Percentiles rank a stretch among this genome's conserved stretches.
phyloP scores from a whole-genome alignment of 495 filamentous ascomycete genomes.

The Hypoxylon rickii region DNA sequence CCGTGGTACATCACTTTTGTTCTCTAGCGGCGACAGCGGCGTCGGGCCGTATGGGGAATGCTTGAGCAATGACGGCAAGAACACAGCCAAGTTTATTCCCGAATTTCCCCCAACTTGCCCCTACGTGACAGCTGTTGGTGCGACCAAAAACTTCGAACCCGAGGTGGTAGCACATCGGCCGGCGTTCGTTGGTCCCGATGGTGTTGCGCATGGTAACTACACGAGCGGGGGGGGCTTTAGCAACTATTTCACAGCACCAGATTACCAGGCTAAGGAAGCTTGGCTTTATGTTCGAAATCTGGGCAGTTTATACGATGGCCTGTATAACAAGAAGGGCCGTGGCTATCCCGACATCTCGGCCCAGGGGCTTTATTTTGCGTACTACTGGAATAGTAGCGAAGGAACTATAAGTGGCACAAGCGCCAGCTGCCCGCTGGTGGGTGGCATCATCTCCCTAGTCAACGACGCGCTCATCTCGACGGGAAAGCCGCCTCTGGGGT shows the following conservation, averaged over 20 bases:
- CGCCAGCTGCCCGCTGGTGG: constrained; percentile 65
- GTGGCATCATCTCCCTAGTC: constrained; percentile 66
- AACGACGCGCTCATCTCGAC: constrained; percentile 67
- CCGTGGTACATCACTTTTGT: constrained; percentile 76
- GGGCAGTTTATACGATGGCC: constrained; percentile 34
- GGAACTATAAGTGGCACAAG: constrained; percentile 62
- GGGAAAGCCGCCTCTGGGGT: constrained; percentile 64
- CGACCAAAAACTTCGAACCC: constrained; percentile 62
- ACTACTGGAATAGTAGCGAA: constrained; percentile 46
- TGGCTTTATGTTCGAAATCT: constrained; percentile 59
- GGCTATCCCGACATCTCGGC: constrained; percentile 76
- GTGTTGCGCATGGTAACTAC: constrained; percentile 35
- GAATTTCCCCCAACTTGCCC: constrained; percentile 74
- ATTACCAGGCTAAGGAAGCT: constrained; percentile 64
- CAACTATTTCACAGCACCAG: constrained; percentile 63
- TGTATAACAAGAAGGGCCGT: constrained; percentile 62
- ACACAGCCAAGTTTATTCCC: constrained; percentile 69
- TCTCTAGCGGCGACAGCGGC: constrained; percentile 73
- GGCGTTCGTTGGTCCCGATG: constrained; percentile 32
- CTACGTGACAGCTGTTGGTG: constrained; percentile 76
- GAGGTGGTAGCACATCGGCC: constrained; percentile 58
- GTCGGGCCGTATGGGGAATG: constrained; percentile 65
- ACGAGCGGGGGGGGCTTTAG: constrained; percentile 71
- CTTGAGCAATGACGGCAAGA: constrained; percentile 69
- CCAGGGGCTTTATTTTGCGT: constrained; percentile 50